Conservation (phyloP, 1,139 yeast species). For the Geotrichum klebahnii region DNA sequence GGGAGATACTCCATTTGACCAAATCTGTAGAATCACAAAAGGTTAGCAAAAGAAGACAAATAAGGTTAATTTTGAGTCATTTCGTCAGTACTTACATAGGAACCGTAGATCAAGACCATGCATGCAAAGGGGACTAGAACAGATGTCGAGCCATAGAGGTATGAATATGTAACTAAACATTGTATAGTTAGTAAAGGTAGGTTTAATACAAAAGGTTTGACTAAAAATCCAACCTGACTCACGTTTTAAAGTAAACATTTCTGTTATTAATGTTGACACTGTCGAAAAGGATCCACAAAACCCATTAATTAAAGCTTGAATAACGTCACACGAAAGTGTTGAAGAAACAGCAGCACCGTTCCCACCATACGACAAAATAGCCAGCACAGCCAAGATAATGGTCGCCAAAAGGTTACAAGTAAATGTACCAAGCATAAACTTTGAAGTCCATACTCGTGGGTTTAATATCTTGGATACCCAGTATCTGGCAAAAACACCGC, state of each 20-base stretch:
- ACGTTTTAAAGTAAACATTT: conserved; percentile 49
- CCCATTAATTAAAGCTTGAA: conserved; percentile 61
- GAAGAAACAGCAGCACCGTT: conserved; percentile 24
- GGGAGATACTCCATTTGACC: conserved; percentile 17
- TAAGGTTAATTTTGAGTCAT: no score
- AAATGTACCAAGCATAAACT: conserved; percentile 73
- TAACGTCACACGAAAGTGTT: conserved; percentile 47
- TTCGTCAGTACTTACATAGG: conserved; percentile 38
- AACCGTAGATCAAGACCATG: conserved; percentile 46
- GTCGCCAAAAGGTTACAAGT: conserved; percentile 62
- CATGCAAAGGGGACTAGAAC: conserved; percentile 39
- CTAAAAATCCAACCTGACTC: no score
- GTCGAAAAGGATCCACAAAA: conserved; percentile 78
- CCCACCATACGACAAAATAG: conserved; percentile 50
- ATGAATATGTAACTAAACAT: conserved; percentile 34
- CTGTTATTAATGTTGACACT: conserved; percentile 70
- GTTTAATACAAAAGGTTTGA: no score
- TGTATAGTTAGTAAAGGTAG: no score
- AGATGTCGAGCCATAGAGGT: conserved; percentile 43
- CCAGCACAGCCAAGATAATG: conserved; percentile 52
- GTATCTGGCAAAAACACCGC: conserved; percentile 61
- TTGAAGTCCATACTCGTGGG: conserved; percentile 30
- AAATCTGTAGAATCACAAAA: conserved; percentile 3
- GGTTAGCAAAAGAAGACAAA: no score
- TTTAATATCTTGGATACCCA: conserved; percentile 52